phyloP scores from a whole-genome alignment of 257 asterid species.

The Penstemon davidsonii region DNA sequence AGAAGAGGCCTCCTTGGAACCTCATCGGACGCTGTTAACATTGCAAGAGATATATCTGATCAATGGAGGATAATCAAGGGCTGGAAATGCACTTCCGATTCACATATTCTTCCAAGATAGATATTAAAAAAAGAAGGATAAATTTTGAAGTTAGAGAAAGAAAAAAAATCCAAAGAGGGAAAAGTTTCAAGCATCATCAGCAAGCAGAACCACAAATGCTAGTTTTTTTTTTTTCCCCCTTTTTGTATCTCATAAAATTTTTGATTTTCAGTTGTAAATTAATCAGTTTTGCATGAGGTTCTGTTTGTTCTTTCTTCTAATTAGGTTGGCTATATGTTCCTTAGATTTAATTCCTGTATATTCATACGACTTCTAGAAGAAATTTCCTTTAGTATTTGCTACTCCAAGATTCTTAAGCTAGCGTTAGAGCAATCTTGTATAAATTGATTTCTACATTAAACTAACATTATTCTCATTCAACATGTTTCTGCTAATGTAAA shows the following conservation, averaged over 20 bases:
- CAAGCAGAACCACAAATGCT: slow-evolving; percentile 5
- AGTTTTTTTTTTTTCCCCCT: background rate
- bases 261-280: slow-evolving; percentile 43
- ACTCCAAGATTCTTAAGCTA: background rate
- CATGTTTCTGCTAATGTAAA: background rate
- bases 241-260: background rate
- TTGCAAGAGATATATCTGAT: slow-evolving; percentile 54
- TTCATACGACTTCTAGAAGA: slow-evolving; percentile 16
- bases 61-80: slow-evolving; percentile 53
- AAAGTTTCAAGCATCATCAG: background rate
- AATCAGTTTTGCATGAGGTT: slow-evolving; percentile 50
- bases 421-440: too few species aligned
- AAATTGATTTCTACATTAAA: background rate
- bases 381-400: slow-evolving; percentile 5
- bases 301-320: slow-evolving; percentile 2
- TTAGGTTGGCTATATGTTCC: slow-evolving; percentile 18
- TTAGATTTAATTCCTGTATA: slow-evolving; percentile 14
- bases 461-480: background rate
- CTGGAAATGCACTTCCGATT: slow-evolving; percentile 14
- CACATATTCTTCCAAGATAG: slow-evolving; percentile 14
- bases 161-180: background rate
- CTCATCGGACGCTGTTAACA: slow-evolving; percentile 66
- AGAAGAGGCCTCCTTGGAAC: slow-evolving; percentile 83
- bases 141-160: background rate
- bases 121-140: background rate